Conservation (phyloP, 2,329 filamentous ascomycete species). For the Pseudogymnoascus sp. region DNA sequence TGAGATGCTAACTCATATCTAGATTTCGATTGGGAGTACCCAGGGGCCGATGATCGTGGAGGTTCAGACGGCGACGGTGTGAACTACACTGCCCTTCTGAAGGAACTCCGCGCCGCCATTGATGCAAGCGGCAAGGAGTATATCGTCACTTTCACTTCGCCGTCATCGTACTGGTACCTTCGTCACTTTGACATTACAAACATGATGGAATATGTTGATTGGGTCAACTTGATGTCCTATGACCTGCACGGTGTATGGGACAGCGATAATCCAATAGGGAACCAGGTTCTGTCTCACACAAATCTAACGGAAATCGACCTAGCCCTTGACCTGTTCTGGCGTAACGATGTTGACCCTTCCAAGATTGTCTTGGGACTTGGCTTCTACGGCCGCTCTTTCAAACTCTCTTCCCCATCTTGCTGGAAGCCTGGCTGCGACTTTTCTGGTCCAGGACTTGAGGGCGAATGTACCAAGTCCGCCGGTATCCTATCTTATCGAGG, state of each 20-base stretch:
- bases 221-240: conserved; percentile 31
- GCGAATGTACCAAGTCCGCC: neutral
- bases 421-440: conserved; percentile 12
- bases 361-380: conserved; percentile 11
- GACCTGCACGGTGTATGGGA: conserved; percentile 33
- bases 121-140: conserved; percentile 9
- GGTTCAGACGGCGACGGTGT: neutral
- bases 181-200: conserved; percentile 25
- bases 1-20: conserved; percentile 31
- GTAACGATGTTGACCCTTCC: conserved; percentile 7
- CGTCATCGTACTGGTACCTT: conserved; percentile 27
- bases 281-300: conserved; percentile 11
- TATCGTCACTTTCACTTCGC: conserved; percentile 21
- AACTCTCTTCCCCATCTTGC: conserved; percentile 5
- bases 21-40: conserved; percentile 11
- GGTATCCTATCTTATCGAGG: neutral
- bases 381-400: conserved; percentile 14
- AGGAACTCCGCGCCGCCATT: conserved; percentile 18
- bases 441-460: neutral
- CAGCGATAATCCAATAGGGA: neutral
- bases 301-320: conserved; percentile 19
- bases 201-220: conserved; percentile 25
- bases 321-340: conserved; percentile 8
- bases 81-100: too few relatives aligned
- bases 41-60: neutral